Evolutionary conservation across 2,329 filamentous ascomycete genomes (phyloP).

Genomic region (Dendryphion nanum): DNA sequence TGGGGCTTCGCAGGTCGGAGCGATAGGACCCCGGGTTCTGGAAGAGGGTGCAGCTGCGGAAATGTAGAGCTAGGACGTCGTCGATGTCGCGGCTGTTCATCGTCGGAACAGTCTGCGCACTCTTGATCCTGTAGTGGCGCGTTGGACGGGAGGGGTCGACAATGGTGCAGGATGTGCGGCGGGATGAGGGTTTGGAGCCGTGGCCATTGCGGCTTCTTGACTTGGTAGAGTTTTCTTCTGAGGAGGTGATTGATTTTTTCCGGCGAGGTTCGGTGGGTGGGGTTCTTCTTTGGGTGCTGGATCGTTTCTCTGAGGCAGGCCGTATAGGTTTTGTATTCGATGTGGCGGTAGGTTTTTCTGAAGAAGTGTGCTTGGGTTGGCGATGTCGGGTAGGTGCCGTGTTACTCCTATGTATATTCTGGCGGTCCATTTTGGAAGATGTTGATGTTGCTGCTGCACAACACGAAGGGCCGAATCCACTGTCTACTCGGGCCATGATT

Average conservation of each 20-base stretch:
- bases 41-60: conserved; percentile 38
- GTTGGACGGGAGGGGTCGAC: conserved; percentile 34
- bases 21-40: conserved; percentile 27
- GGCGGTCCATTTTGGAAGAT: conserved; percentile 11
- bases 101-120: conserved; percentile 25
- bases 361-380: conserved; percentile 12
- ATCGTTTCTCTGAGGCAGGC: conserved; percentile 25
- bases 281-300: conserved; percentile 6
- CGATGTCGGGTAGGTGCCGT: conserved; percentile 19
- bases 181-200: conserved; percentile 34
- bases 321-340: conserved; percentile 13
- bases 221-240: conserved; percentile 26
- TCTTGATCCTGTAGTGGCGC: conserved; percentile 35
- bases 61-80: conserved; percentile 40
- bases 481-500: conserved; percentile 34
- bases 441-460: conserved; percentile 7
- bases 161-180: conserved; percentile 34
- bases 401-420: conserved; percentile 20
- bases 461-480: conserved; percentile 25
- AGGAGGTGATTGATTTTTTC: conserved; percentile 25
- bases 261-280: conserved; percentile 16
- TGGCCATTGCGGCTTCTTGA: conserved; percentile 23
- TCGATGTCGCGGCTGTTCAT: conserved; percentile 33
- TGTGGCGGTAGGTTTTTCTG: conserved; percentile 5
- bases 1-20: conserved; percentile 9